Evolutionary conservation across 768 basidiomycete genomes (phyloP), one percentile per base, ranked within the genome.

Genomic region (Russula emetica): DNA sequence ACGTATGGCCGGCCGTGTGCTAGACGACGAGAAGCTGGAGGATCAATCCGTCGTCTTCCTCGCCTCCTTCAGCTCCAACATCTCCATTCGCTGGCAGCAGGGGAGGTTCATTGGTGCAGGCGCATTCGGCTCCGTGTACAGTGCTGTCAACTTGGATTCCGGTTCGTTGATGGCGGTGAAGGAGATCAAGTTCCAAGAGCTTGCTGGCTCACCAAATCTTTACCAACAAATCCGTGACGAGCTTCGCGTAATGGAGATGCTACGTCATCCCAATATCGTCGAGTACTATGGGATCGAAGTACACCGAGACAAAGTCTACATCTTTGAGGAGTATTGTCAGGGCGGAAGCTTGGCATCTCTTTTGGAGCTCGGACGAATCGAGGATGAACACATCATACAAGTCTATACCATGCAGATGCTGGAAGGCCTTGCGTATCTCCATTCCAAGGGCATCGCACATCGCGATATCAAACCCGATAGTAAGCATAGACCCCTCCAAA

Each of bases 221-320:
- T 92, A 93, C 76, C 82, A 90, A 58, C 92, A 95, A 72, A 97
- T 98, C 75, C 89, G 86, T 73, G 94, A 98, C 73, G 97, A 99
- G 76, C 85, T 97, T 60, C 87, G 85, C 69, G 94, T 99, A 61
- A 99, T 99, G 97, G 93, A 95, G 74, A 88, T 98, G 85, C 81
- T 98, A 28, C 91, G 92, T 66, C 97, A 99, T 75, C 92, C 92
- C 26, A 98, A 98, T 71, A 90, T 98, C 47, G 97, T 98, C 57
- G 94, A 98, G 75, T 99, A 98, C 74, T 97, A 97, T 71, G 97
- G 97, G 34, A 95, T 99, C 69, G 97, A 99, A 76, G 96, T 98
- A 2, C 96, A 98, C 73, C 89, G 96, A 16, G 96, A 98, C 78
- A 94, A 95, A 76, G 94, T 98, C 20, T 98, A 96, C 76, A 98